These are phyloP conservation scores for Medicago arabica DNA, from an alignment of 306 rosid genomes.

Conservation along the genomic window DNA sequence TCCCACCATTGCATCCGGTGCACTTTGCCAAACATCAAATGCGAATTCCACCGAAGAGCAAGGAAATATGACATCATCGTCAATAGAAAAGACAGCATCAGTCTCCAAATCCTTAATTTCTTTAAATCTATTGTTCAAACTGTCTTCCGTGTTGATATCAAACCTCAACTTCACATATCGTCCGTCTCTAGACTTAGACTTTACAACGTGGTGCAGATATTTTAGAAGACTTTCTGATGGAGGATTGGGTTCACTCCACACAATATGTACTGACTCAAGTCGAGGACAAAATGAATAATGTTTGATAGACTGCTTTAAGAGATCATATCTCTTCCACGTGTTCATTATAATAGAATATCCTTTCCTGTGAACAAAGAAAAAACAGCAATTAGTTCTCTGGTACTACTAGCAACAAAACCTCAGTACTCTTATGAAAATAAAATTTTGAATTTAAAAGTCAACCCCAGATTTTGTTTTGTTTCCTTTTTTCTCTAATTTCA, in stretches of 20 bases:
- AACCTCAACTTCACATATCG: constrained; percentile 63
- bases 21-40: constrained; percentile 91
- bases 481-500: neutral
- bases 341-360: constrained; percentile 88
- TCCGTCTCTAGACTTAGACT: constrained; percentile 58
- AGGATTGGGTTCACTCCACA: constrained; percentile 94
- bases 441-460: constrained; percentile 16
- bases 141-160: constrained; percentile 80
- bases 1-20: constrained; percentile 95
- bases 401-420: constrained; percentile 18
- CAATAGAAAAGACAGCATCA: constrained; percentile 86
- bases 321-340: constrained; percentile 99
- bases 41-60: constrained; percentile 92
- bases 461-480: constrained; percentile 9
- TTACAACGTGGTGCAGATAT: constrained; percentile 50
- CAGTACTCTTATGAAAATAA: neutral
- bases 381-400: constrained; percentile 16
- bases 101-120: constrained; percentile 73
- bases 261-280: constrained; percentile 77
- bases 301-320: constrained; percentile 82
- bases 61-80: constrained; percentile 91
- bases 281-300: constrained; percentile 82
- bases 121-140: constrained; percentile 94
- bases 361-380: constrained; percentile 59
- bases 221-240: constrained; percentile 64